Conservation (phyloP, 2,329 filamentous ascomycete species). For the Phaeoacremonium minimum region DNA sequence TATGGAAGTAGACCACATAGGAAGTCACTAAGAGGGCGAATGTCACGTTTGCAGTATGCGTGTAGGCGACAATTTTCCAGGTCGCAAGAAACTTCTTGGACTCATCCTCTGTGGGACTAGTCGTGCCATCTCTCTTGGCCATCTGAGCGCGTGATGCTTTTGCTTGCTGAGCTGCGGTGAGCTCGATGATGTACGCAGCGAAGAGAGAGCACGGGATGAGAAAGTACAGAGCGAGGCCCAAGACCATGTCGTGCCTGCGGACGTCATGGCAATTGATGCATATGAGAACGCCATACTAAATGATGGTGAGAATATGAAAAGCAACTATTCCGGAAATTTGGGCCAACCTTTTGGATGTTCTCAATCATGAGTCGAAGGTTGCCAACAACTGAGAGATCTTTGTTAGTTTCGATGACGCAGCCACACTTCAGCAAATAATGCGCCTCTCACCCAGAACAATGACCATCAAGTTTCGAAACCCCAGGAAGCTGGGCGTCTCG, state of each 20-base stretch:
- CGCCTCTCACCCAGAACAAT: conserved; percentile 69
- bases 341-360: conserved; percentile 81
- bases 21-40: conserved; percentile 77
- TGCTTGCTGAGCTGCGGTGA: conserved; percentile 75
- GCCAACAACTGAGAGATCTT: conserved; percentile 63
- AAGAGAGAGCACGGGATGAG: conserved; percentile 89
- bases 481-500: conserved; percentile 76
- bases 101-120: conserved; percentile 55
- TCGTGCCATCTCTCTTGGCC: conserved; percentile 44
- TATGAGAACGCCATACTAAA: conserved; percentile 87
- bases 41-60: conserved; percentile 80
- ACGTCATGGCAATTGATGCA: conserved; percentile 90
- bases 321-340: too few species aligned
- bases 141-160: conserved; percentile 58
- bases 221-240: conserved; percentile 76
- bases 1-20: conserved; percentile 81
- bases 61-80: conserved; percentile 76
- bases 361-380: conserved; percentile 94
- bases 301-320: conserved; percentile 8
- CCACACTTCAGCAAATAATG: neutral
- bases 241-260: conserved; percentile 68
- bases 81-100: conserved; percentile 64
- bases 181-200: conserved; percentile 84
- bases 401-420: neutral
- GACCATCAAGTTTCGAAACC: conserved; percentile 94